Evolutionary conservation across 768 basidiomycete species (phyloP).

Genomic region (Mycena sanguinolenta): DNA sequence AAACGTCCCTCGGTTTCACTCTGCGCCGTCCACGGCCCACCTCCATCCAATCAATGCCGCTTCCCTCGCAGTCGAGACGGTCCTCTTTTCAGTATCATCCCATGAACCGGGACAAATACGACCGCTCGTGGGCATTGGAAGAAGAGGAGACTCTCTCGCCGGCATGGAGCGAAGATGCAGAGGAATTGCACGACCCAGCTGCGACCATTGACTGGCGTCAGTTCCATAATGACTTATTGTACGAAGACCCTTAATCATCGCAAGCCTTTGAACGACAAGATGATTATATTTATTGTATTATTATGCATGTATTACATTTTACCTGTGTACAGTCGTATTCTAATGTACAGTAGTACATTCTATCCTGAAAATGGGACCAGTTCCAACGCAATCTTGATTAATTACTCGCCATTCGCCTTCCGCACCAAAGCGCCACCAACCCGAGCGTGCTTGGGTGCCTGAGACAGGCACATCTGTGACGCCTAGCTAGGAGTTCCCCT

Average conservation of each 20-base stretch:
- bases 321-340: slow-evolving; percentile 13
- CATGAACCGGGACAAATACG: slow-evolving; percentile 46
- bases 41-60: slow-evolving; percentile 49
- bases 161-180: slow-evolving; percentile 40
- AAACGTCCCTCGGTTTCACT: slow-evolving; percentile 39
- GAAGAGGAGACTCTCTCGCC: slow-evolving; percentile 46
- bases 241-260: slow-evolving; percentile 8
- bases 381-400: not conserved
- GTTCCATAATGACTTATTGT: slow-evolving; percentile 62
- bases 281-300: not conserved
- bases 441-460: too few species aligned
- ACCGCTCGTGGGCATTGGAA: slow-evolving; percentile 55
- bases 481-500: too few species aligned
- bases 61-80: slow-evolving; percentile 44
- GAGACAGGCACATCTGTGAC: too few species aligned
- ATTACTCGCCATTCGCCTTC: too few species aligned
- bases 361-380: not conserved
- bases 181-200: slow-evolving; percentile 51
- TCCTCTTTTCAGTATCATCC: slow-evolving; percentile 49
- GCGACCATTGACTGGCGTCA: slow-evolving; percentile 68
- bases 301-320: not conserved
- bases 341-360: slow-evolving; percentile 23
- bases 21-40: slow-evolving; percentile 44
- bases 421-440: too few species aligned
- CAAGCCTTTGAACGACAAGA: not conserved